These are phyloP conservation scores for Fusarium pseudocircinatum DNA, from an alignment of 2,329 filamentous ascomycete species.

Conservation along the genomic window DNA sequence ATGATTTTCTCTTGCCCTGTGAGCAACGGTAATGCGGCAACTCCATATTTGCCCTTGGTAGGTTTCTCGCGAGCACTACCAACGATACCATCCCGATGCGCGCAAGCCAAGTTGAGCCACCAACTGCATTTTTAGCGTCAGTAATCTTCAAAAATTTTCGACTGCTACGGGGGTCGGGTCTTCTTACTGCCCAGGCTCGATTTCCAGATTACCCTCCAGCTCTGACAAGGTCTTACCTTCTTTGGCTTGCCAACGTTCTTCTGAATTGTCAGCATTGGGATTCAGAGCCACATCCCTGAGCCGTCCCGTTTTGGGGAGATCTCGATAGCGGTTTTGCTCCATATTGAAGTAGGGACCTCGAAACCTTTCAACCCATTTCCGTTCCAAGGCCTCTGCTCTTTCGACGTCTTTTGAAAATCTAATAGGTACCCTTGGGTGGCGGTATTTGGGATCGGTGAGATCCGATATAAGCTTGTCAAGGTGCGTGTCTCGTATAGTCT, in stretches of 20 bases:
- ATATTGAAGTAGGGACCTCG: slow-evolving; percentile 56
- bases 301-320: slow-evolving; percentile 50
- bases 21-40: slow-evolving; percentile 60
- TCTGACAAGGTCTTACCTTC: slow-evolving; percentile 50
- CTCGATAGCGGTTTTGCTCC: slow-evolving; percentile 54
- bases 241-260: slow-evolving; percentile 52
- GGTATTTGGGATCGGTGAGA: slow-evolving; percentile 47
- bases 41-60: slow-evolving; percentile 57
- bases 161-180: slow-evolving; percentile 18
- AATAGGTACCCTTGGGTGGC: slow-evolving; percentile 40
- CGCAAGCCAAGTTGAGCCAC: slow-evolving; percentile 67
- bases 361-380: slow-evolving; percentile 57
- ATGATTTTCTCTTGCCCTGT: slow-evolving; percentile 60
- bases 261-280: slow-evolving; percentile 41
- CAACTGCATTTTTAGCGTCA: slow-evolving; percentile 54
- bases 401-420: slow-evolving; percentile 48
- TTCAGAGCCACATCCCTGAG: slow-evolving; percentile 55
- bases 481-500: slow-evolving; percentile 50
- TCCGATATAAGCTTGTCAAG: slow-evolving; percentile 59
- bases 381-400: slow-evolving; percentile 52
- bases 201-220: slow-evolving; percentile 53
- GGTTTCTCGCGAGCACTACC: slow-evolving; percentile 54
- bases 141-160: background rate
- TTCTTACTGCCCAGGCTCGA: slow-evolving; percentile 61
- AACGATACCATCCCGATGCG: slow-evolving; percentile 65